phyloP scores from a whole-genome alignment of 2,329 filamentous ascomycete genomes.

The Malbranchea cinnamomea region DNA sequence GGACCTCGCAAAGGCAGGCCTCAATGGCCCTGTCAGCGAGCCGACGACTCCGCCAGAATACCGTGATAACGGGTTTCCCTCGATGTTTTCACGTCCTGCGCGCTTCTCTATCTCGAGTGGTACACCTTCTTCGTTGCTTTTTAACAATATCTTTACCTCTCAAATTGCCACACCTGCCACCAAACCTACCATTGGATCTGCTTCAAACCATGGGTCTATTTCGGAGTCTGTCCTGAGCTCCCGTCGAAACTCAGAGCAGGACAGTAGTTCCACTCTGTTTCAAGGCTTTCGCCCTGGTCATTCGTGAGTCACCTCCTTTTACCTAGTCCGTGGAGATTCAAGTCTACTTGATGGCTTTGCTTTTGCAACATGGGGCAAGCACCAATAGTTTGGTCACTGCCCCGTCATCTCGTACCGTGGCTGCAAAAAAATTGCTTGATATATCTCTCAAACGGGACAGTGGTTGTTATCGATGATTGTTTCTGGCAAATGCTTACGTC shows the following conservation, averaged over 20 bases:
- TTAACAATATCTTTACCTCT: conserved; percentile 57
- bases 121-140: conserved; percentile 61
- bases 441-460: too few relatives aligned
- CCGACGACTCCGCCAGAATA: conserved; percentile 94
- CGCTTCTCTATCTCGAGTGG: conserved; percentile 82
- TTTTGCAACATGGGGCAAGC: too few relatives aligned
- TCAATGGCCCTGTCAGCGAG: conserved; percentile 70
- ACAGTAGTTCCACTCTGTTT: conserved; percentile 49
- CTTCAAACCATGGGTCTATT: conserved; percentile 51
- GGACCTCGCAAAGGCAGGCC: conserved; percentile 47
- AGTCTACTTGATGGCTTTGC: too few relatives aligned
- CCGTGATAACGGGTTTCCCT: conserved; percentile 64
- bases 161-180: conserved; percentile 42
- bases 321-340: too few relatives aligned
- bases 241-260: conserved; percentile 78
- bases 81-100: conserved; percentile 68
- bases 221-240: conserved; percentile 78
- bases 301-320: conserved; percentile 48
- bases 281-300: conserved; percentile 57
- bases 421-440: too few relatives aligned
- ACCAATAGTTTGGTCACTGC: too few relatives aligned
- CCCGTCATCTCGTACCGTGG: too few relatives aligned
- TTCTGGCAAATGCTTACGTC: too few relatives aligned
- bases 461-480: too few relatives aligned
- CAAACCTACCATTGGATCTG: conserved; percentile 39